Conservation (phyloP, 352 stramenopile genomes). For the Thalassiosira hispida region DNA sequence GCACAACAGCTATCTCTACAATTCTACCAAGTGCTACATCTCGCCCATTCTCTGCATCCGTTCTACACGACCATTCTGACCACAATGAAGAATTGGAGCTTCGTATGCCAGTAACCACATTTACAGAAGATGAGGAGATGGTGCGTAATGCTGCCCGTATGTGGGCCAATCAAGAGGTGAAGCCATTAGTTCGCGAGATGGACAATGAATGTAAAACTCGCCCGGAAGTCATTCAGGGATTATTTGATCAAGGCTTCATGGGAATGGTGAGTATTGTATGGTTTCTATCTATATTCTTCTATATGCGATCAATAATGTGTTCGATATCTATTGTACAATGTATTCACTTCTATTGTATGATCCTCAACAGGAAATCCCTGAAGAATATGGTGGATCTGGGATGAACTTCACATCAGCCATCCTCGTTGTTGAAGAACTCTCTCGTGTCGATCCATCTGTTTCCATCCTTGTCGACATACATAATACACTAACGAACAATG, state of each 20-base stretch:
- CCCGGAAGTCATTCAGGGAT: constrained; percentile 88
- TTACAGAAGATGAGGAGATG: constrained; percentile 82
- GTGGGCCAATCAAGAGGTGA: constrained; percentile 71
- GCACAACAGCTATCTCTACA: background rate
- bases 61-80: background rate
- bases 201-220: constrained; percentile 91
- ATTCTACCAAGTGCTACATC: background rate
- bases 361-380: constrained; percentile 87
- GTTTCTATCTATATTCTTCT: background rate
- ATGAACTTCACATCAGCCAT: constrained; percentile 94
- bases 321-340: background rate
- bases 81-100: background rate
- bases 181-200: constrained; percentile 91
- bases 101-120: constrained; percentile 61
- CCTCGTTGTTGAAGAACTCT: constrained; percentile 96
- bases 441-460: constrained; percentile 93
- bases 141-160: constrained; percentile 55
- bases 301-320: background rate
- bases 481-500: constrained; percentile 93
- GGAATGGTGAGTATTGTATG: constrained; percentile 84
- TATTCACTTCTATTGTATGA: background rate
- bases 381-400: constrained; percentile 90
- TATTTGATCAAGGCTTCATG: constrained; percentile 94
- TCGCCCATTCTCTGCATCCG: constrained; percentile 11
- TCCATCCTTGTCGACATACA: constrained; percentile 95